Conservation (phyloP, 192 early-diverging fungal species). For the Linnemannia schmuckeri region DNA sequence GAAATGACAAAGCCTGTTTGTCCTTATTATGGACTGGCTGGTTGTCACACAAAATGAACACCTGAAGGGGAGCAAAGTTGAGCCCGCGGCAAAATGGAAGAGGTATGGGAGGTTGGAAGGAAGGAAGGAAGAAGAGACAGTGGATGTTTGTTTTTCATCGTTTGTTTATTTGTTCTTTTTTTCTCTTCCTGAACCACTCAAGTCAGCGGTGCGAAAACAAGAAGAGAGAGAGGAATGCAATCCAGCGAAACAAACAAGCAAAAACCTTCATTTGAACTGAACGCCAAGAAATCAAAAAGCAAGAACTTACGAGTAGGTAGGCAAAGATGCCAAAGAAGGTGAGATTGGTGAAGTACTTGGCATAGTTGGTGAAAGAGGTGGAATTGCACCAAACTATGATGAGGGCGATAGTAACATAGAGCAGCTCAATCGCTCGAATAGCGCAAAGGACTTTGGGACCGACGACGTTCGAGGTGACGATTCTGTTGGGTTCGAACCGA, state of each 20-base stretch:
- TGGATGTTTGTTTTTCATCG: not conserved
- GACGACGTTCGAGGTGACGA: constrained; percentile 57
- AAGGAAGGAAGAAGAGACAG: not conserved
- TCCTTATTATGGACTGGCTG: not conserved
- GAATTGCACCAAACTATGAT: constrained; percentile 30
- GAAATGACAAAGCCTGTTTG: not conserved
- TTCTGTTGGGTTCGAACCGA: constrained; percentile 52
- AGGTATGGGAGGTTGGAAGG: not conserved
- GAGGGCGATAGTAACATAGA: constrained; percentile 36
- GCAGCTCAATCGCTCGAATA: constrained; percentile 26
- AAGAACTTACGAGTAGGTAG: constrained; percentile 37
- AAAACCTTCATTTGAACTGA: not conserved
- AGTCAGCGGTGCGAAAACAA: not conserved
- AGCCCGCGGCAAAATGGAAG: not conserved
- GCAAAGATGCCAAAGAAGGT: constrained; percentile 47
- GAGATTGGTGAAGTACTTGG: constrained; percentile 50
- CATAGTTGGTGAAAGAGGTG: not conserved
- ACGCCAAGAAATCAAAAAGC: not conserved
- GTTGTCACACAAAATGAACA: not conserved
- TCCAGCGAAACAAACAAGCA: not conserved
- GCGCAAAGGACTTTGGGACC: constrained; percentile 23
- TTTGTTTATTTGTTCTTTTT: not conserved
- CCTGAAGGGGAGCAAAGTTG: not conserved
- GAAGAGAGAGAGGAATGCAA: not conserved
- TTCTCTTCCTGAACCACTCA: not conserved